Base-by-base conservation (phyloP, 331 rosid genomes). In the Malus hybrid region DNA sequence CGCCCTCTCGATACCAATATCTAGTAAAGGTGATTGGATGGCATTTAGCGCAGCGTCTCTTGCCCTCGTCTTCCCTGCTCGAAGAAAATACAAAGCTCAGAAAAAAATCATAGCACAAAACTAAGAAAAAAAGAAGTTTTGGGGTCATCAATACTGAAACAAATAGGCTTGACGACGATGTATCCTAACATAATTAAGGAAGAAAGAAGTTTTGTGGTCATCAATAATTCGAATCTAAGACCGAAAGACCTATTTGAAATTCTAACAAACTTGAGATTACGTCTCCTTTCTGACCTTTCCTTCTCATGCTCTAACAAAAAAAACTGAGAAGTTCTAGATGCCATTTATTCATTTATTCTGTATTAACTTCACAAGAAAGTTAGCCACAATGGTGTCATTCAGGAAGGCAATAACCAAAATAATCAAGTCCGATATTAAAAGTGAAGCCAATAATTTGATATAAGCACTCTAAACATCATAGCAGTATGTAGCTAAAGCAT, bases 41-140 rank as follows among this genome's bases (percentile, higher is more conserved):
- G 99, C 99, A 78, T 95, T 95, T 85, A 95, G 84, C 27, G 99
- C 99, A 76, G 97, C 99, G 60, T 95, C 99, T 85, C 99, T 92
- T 48, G 99, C 97, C 86, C 99, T 89, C 57, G 97, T 90, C 87
- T 95, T 95, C 83, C 99, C 99, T 95, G 73, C 77, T 84, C 76
- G 18, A 65, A 36, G 10, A 1, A 56, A 71, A 68, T 52, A 64
- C 65, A 67, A 86, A 76, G 57, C 67, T 79, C 78, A 56, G 69
- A 16, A 74, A 74, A 71, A 65, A 74, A 27, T 72, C 65, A 60
- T 50, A 83, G 39, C 62, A 19, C 68, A 39, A 32, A 1, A 33
- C 27, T 20, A 76, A 2, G 74, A 65, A 73, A 57, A 6, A 31
- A 61, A 1, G 7, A 67, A 6, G 22, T 6, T 54, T 16, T 19